phyloP scores from a whole-genome alignment of 129 eudicot species.

The Flaveria brownii region DNA sequence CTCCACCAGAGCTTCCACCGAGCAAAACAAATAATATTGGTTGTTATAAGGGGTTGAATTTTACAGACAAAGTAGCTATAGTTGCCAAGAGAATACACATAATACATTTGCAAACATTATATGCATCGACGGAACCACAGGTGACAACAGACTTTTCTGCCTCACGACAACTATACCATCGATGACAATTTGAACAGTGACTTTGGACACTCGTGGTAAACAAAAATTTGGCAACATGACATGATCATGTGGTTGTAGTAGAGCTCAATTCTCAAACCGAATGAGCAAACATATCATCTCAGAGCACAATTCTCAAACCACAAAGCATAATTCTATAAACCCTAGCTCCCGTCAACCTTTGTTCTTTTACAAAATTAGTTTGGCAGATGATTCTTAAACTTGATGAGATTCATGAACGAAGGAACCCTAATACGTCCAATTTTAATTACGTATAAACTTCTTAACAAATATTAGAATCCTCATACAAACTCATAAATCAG shows the following conservation, averaged over 20 bases:
- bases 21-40: too few relatives aligned
- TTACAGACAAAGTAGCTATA: too few relatives aligned
- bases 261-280: not conserved
- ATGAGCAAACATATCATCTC: not conserved
- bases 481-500: conserved; percentile 20
- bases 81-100: too few relatives aligned
- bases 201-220: too few relatives aligned
- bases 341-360: not conserved
- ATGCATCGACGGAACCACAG: too few relatives aligned
- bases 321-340: conserved; percentile 16
- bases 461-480: not conserved
- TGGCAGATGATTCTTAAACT: not conserved
- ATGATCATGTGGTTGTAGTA: not conserved
- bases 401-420: not conserved
- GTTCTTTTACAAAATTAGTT: not conserved
- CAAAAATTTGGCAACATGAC: not conserved
- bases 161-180: too few relatives aligned
- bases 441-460: not conserved
- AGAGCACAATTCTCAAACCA: not conserved
- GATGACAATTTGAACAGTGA: too few relatives aligned
- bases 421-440: too few relatives aligned
- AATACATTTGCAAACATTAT: too few relatives aligned
- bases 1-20: too few relatives aligned
- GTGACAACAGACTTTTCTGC: too few relatives aligned
- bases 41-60: too few relatives aligned